A percentile compares a stretch with the other conserved stretches of the same genome.
These are phyloP conservation scores for Suillus americanus DNA, from an alignment of 768 basidiomycete species.

Conservation along the genomic window DNA sequence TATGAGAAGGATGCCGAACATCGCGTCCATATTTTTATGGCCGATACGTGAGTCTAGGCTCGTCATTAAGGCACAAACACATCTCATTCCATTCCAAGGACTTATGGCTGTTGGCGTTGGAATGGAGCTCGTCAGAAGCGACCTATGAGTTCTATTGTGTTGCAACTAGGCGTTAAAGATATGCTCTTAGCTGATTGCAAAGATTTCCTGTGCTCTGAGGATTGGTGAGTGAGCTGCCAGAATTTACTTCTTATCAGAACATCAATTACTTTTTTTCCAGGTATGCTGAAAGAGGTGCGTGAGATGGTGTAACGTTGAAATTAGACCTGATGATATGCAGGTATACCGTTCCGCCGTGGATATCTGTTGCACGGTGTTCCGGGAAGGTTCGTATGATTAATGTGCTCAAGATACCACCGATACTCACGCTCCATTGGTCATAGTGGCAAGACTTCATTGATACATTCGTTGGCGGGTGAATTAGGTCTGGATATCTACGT, in stretches of 20 bases:
- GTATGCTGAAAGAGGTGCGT: conserved; percentile 87
- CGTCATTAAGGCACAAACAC: conserved; percentile 15
- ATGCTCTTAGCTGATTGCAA: conserved; percentile 88
- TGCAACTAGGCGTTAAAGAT: conserved; percentile 87
- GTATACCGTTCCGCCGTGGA: conserved; percentile 86
- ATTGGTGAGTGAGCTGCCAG: conserved; percentile 59
- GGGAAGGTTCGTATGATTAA: conserved; percentile 55
- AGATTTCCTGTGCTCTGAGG: conserved; percentile 81
- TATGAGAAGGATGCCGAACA: conserved; percentile 92
- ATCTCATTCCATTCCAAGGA: conserved; percentile 35
- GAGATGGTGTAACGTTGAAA: conserved; percentile 16
- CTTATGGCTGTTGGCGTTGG: conserved; percentile 82
- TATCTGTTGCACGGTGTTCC: conserved; percentile 85
- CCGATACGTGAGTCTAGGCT: conserved; percentile 69
- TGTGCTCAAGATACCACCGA: conserved; percentile 3
- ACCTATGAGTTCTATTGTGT: conserved; percentile 89
- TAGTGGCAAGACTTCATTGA: conserved; percentile 85
- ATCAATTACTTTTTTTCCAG: conserved; percentile 38
- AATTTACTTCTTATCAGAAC: conserved; percentile 21
- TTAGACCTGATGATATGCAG: conserved; percentile 37
- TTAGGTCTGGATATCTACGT: conserved; percentile 90
- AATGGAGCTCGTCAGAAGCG: conserved; percentile 87
- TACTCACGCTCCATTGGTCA: conserved; percentile 15
- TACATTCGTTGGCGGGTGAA: conserved; percentile 83
- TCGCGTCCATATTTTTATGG: conserved; percentile 86